Evolutionary conservation across 179 eudicot genomes (phyloP).

Genomic region (Vitellaria paradoxa): DNA sequence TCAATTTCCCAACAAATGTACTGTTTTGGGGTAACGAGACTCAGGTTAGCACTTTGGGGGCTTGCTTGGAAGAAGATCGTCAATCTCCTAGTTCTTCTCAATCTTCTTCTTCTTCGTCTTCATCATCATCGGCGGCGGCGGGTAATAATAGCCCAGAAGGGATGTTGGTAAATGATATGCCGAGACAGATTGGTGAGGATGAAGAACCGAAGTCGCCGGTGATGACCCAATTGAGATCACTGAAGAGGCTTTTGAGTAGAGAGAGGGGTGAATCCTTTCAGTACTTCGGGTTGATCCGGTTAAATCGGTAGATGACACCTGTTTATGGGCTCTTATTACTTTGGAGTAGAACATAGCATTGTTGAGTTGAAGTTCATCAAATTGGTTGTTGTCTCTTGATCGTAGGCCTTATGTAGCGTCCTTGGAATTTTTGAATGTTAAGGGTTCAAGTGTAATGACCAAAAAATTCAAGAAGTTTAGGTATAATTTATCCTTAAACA

Average conservation of each 20-base stretch:
- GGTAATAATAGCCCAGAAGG: conserved; percentile 19
- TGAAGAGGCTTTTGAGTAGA: conserved; percentile 66
- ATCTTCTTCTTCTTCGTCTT: conserved; percentile 24
- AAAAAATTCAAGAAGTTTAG: too few species aligned
- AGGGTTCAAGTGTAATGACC: too few species aligned
- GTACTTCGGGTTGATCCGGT: conserved; percentile 23
- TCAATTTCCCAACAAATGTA: conserved; percentile 67
- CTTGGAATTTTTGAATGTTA: too few species aligned
- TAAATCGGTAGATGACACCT: conserved; percentile 5
- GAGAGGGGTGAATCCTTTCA: conserved; percentile 44
- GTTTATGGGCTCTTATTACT: conserved; percentile 4
- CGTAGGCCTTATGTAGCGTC: too few species aligned
- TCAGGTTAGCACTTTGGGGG: conserved; percentile 39
- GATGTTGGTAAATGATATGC: conserved; percentile 50
- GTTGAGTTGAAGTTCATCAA: too few species aligned
- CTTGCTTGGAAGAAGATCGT: conserved; percentile 22
- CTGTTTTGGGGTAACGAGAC: conserved; percentile 70
- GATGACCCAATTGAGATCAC: conserved; percentile 48
- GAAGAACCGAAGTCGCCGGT: conserved; percentile 51
- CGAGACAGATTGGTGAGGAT: conserved; percentile 38
- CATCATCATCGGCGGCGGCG: background rate
- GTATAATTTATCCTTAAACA: too few species aligned
- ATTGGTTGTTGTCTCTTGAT: too few species aligned
- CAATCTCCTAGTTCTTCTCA: background rate
- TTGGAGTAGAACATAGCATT: too few species aligned